Base-by-base conservation (phyloP, 305 asterid genomes). In the Fraxinus velutina region DNA sequence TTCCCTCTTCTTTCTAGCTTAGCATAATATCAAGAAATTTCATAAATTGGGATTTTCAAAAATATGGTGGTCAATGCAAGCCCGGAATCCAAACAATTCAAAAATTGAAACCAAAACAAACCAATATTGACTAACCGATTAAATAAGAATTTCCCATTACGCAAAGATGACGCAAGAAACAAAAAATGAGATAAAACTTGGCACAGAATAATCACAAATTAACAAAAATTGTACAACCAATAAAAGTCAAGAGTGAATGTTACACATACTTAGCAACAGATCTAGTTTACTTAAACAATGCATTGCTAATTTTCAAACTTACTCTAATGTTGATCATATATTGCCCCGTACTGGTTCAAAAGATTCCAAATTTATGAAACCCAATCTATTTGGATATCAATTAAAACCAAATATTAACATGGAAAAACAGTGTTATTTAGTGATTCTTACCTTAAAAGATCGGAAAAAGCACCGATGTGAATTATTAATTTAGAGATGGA, bases 401-500 rank as follows among this genome's bases (percentile, higher is more conserved):
- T 44, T 12, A 44, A 12, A 3, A 44, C 5, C 21, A 4, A 50
- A 78, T 37, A 82, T 80, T 80, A 33, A 83, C 81, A 82, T 57
- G 36, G 44, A 79, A 72, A 34, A 72, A 80, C 81, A 79, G 80
- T 82, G 68, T 39, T 4, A 74, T 80, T 84, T 10, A 78, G 79
- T 78, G 85, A 82, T 52, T 50, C 88, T 84, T 82, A 88, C 89
- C 89, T 80, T 82, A 47, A 84, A 78, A 79, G 74, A 80, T 83
- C 82, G 30, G 81, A 29, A 39, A 70, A 81, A 77, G 37, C 75
- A 78, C 77, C 83, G 79, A 76, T 86, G 72, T 64, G 83, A 80
- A 60, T 57, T 75, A 79, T 47, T 84, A 70, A 79, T 78, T 80
- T 50, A 37, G 2, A 73, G 78, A 15, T 15, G 60, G 60, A 50